These are phyloP conservation scores for Pythium pyrilobum DNA, from an alignment of 352 stramenopile species.

Conservation along the genomic window DNA sequence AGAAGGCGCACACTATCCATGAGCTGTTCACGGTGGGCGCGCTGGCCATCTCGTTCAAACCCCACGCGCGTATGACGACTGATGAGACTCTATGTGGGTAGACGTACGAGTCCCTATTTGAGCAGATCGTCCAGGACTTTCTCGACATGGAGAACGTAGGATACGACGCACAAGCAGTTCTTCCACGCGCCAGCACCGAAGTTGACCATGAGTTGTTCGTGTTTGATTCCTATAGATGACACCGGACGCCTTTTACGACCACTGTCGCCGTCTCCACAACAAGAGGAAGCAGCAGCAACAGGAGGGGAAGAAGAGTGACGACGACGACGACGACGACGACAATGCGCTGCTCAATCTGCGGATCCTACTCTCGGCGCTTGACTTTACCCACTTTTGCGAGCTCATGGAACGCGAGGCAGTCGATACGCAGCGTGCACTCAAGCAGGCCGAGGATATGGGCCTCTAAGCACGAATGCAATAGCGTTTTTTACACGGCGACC, in stretches of 20 bases:
- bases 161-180: not conserved
- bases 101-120: constrained; percentile 52
- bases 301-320: not conserved
- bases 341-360: constrained; percentile 33
- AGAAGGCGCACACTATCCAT: constrained; percentile 34
- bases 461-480: constrained; percentile 22
- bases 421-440: constrained; percentile 38
- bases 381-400: constrained; percentile 48
- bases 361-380: constrained; percentile 44
- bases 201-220: not conserved
- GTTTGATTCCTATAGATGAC: constrained; percentile 22
- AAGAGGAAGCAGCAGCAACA: constrained; percentile 15
- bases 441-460: constrained; percentile 53
- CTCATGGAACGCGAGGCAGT: constrained; percentile 46
- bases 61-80: not conserved
- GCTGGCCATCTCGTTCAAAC: not conserved
- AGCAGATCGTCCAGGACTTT: constrained; percentile 34
- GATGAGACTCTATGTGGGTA: constrained; percentile 9
- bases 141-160: constrained; percentile 33
- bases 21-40: constrained; percentile 35
- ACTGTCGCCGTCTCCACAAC: constrained; percentile 34
- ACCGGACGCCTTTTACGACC: constrained; percentile 36
- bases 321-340: constrained; percentile 7
- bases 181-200: not conserved
- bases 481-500: constrained; percentile 7